Evolutionary conservation across 1,284 basidiomycete species (phyloP), one percentile per base, ranked within the genome.

Genomic region (Pyrrhoderma lamaoense): DNA sequence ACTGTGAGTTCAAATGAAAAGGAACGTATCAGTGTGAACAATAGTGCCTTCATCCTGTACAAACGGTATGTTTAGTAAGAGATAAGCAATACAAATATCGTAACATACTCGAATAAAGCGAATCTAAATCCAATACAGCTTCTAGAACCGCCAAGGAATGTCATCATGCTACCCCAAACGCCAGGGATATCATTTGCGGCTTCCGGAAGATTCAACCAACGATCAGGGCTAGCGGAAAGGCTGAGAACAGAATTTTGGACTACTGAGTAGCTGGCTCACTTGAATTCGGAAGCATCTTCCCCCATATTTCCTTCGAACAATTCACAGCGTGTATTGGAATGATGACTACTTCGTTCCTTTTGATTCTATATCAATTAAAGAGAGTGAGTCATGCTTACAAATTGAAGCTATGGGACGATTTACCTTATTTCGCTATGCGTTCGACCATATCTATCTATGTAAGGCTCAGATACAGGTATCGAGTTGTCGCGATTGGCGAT

Each of bases 41-140:
- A 42, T n/a, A 62, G 42, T 4, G 56, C 58, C 50, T 64, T 64
- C 55, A 64, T 62, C 43, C 61, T 62, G 25, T 9, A 22, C 14
- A 16, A 22, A 13, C 22, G 7, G 40, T 47, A n/a, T 49, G 25
- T 46, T 16, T 23, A 5, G 9, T 13, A 13, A 48, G 11, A 13
- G 50, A 13, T 4, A 42, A 31, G 5, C 11, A 40, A 40, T 39
- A 38, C 46, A 21, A 16, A 5, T 13, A 40, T 44, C 22, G 4
- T 14, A 18, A 61, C 60, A 40, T 42, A 64, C 63, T 76, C 73
- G 4, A 66, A 63, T 9, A 76, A 48, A 2, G 73, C 69, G 52
- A 76, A 73, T 14, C 70, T 64, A 59, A 69, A 74, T 1, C 74
- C 74, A 35, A 67, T 67, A 52, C 64, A 67, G 13, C 61, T 59